Percentiles rank a stretch among this genome's conserved stretches.
These are phyloP conservation scores for Phyllostachys edulis DNA, from an alignment of 176 grass and related monocot genomes.

Conservation along the genomic window DNA sequence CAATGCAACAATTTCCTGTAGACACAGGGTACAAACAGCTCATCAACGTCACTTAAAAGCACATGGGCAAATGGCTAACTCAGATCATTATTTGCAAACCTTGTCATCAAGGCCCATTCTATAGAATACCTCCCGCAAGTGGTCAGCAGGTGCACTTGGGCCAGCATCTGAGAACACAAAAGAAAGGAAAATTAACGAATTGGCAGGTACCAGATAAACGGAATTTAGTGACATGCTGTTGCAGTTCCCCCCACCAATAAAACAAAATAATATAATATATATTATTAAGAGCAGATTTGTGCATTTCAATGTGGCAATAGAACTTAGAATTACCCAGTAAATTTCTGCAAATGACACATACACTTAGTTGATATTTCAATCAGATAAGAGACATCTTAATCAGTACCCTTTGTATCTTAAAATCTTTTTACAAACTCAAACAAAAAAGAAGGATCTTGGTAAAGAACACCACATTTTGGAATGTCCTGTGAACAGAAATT, in stretches of 20 bases:
- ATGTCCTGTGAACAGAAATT: slow-evolving; percentile 8
- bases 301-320: not conserved
- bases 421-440: not conserved
- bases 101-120: slow-evolving; percentile 96
- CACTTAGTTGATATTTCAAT: not conserved
- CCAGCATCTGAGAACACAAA: slow-evolving; percentile 63
- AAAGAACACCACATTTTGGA: not conserved
- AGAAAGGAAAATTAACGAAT: slow-evolving; percentile 18
- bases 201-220: not conserved
- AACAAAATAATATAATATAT: too few species aligned
- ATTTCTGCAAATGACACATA: slow-evolving; percentile 12
- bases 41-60: slow-evolving; percentile 10
- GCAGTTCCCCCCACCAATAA: too few species aligned
- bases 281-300: not conserved
- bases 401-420: not conserved
- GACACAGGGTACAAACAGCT: slow-evolving; percentile 28
- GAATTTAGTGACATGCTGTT: not conserved
- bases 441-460: not conserved
- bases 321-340: not conserved
- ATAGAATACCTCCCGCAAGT: slow-evolving; percentile 89
- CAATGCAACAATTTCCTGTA: slow-evolving; percentile 92
- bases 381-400: not conserved
- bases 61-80: not conserved
- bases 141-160: slow-evolving; percentile 76
- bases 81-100: slow-evolving; percentile 40